Base-by-base conservation (phyloP, 148 eudicot genomes). In the Diospyros lotus region DNA sequence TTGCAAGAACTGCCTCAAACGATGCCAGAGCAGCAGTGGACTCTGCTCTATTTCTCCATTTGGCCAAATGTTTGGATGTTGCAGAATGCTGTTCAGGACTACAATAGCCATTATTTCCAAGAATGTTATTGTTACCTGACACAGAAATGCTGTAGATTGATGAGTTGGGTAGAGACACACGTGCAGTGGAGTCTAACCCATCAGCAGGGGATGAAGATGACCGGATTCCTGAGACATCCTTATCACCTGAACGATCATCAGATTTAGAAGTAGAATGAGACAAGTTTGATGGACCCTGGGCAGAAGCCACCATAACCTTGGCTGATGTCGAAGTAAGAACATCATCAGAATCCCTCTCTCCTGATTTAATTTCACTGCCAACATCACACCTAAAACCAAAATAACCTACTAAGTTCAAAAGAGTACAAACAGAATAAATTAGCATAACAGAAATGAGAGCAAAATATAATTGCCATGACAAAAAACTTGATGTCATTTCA, bases 11-110 rank as follows among this genome's bases (percentile, higher is more conserved):
- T 28, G 85, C 79, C 79, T 91, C 90, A 63, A 91, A 89, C 43
- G 94, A 92, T 58, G 91, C 87, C 75, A 90, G 81, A 72, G 89
- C 81, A 77, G 86, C 82, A 78, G 80, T 81, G 14, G 89, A 89
- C 83, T 90, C 97, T 55, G 84, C 85, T 77, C 78, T 85, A 79
- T 81, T 87, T 77, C 80, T 80, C 80, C 78, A 82, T 76, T 91
- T 93, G 42, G 78, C 82, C 59, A 66, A 64, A 50, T 72, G 53
- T 80, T 77, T 86, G 61, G 74, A 80, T 76, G 80, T 90, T 9
- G 74, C 83, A 59, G 85, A 64, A 53, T 80, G 84, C 42, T 73
- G 78, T 84, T 80, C 88, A 53, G 83, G 80, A 79, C 82, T 79
- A 78, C 64, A 74, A 66, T 65, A 76, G 68, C 78, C 85, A 80